Conservation (phyloP, 176 grass and related monocot genomes). For the Musa troglodytarum region DNA sequence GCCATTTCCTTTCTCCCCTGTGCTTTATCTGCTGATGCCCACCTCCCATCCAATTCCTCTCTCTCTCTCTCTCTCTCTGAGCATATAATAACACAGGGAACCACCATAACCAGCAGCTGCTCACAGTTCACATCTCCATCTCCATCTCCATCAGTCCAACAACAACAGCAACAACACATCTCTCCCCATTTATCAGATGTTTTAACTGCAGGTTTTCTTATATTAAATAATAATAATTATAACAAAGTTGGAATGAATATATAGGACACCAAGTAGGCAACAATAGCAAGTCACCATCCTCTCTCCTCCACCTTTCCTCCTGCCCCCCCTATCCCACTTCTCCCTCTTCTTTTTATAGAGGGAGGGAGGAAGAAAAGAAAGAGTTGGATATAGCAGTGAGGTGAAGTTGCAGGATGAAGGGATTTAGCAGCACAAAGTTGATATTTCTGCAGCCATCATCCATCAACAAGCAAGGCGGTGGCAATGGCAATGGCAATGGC, state of each 20-base stretch:
- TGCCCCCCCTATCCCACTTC: not conserved
- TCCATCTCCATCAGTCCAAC: not conserved
- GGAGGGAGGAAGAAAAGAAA: too few relatives aligned
- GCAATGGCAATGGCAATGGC: constrained; percentile 25
- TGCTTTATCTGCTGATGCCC: constrained; percentile 46
- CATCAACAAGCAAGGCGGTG: constrained; percentile 28
- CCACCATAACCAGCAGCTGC: not conserved
- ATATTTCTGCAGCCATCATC: constrained; percentile 16
- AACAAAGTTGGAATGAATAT: not conserved
- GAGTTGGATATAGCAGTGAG: not conserved
- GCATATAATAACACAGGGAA: not conserved
- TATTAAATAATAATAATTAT: not conserved
- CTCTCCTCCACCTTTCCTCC: too few relatives aligned
- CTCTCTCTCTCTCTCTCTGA: not conserved
- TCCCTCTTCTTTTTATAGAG: not conserved
- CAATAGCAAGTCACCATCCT: not conserved
- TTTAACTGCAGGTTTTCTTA: too few relatives aligned
- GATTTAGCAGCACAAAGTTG: constrained; percentile 14
- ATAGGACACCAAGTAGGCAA: not conserved
- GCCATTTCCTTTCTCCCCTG: constrained; percentile 42
- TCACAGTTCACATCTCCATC: not conserved
- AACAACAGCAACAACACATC: not conserved
- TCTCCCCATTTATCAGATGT: not conserved
- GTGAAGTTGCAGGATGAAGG: constrained; percentile 5
- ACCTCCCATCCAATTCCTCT: constrained; percentile 39